phyloP scores from a whole-genome alignment of 2,329 filamentous ascomycete genomes.

The Tolypocladium tundrense region DNA sequence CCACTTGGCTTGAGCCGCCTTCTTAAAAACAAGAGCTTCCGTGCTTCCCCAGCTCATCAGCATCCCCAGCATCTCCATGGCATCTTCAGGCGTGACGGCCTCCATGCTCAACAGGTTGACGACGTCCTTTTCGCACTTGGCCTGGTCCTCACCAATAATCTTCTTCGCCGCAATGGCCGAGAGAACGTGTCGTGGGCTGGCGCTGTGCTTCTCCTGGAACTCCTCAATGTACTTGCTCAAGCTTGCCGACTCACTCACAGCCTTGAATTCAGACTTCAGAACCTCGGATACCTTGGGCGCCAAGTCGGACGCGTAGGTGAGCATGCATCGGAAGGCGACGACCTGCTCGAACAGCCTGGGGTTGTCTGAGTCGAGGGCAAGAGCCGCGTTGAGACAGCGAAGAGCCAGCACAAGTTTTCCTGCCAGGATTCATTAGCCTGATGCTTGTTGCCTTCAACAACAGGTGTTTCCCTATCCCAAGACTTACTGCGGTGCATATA shows the following conservation, averaged over 20 bases:
- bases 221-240: constrained; percentile 56
- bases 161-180: constrained; percentile 51
- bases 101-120: constrained; percentile 43
- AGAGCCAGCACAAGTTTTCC: constrained; percentile 83
- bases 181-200: constrained; percentile 52
- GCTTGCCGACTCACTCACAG: constrained; percentile 45
- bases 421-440: constrained; percentile 21
- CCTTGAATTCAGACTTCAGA: constrained; percentile 57
- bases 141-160: constrained; percentile 46
- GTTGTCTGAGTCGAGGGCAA: constrained; percentile 57
- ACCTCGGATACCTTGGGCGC: constrained; percentile 57
- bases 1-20: constrained; percentile 38
- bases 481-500: constrained; percentile 71
- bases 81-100: constrained; percentile 43
- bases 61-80: constrained; percentile 31
- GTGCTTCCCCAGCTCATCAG: constrained; percentile 39
- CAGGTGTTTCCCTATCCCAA: too few relatives aligned
- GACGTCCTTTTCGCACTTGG: constrained; percentile 52
- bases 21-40: constrained; percentile 37
- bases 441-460: neutral
- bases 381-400: constrained; percentile 69
- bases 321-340: constrained; percentile 55
- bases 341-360: constrained; percentile 68
- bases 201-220: constrained; percentile 52
- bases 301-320: constrained; percentile 47